Base-by-base conservation (phyloP, 2,329 filamentous ascomycete species). In the Apiospora marii region DNA sequence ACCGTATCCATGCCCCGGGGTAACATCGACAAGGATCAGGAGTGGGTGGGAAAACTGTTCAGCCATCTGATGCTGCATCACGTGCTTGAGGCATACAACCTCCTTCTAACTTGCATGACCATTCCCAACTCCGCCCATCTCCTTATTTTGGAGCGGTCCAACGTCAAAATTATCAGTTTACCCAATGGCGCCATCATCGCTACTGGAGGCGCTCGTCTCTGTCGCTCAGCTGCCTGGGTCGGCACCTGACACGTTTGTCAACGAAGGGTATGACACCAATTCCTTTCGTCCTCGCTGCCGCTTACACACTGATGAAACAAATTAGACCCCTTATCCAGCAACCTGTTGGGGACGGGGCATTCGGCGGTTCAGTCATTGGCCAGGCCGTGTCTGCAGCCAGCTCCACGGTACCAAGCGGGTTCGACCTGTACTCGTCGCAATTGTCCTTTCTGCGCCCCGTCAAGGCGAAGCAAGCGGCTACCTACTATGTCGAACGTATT, bases 371-470 rank as follows among this genome's bases (percentile, higher is more conserved):
- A 13, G 30, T 70, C 4, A 44, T 70, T 16, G 41, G 69, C n/a
- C 74, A 75, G 61, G 73, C 74, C 16, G 43, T 75, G n/a, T 74
- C 73, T 16, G 74, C 75, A 24, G 73, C 74, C 43, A 69, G n/a
- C 27, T 58, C 73, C 0, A 76, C 74, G 12, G 73, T 75, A 12
- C 22, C 68, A 4, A 10, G 27, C 4, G 67, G n/a, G 7, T 74
- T 74, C 24, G 27, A 71, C n/a, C 44, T 72, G 3, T 74, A 74
- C 48, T 72, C 72, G 22, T 74, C 73, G 44, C 75, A 75, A 27
- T 76, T 74, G 2, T 74, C 75, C 4, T 75, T 74, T 67, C 58
- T 75, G 13, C 68, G 49, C 24, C 70, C 74, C 13, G 43, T 70
- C 14, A 71, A 61, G 24, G 72, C 64, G 1, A 37, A 72, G 16